Conservation (phyloP, 2,329 filamentous ascomycete genomes). For the Fusarium nygamai region DNA sequence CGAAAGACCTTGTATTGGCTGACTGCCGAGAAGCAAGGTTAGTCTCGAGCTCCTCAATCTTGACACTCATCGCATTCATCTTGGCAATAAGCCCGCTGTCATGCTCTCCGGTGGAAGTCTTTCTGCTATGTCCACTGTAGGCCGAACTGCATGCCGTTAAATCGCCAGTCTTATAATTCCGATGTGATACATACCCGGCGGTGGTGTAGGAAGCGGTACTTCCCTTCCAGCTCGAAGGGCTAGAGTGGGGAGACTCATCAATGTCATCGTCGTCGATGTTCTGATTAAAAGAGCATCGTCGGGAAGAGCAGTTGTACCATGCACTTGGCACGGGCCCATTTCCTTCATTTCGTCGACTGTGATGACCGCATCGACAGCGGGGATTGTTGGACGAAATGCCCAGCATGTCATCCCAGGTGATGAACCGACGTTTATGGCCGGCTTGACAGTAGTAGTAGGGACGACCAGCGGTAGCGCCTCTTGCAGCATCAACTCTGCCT, state of each 20-base stretch:
- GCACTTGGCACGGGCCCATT: not conserved
- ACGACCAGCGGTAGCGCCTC: not conserved
- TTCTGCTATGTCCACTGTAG: not conserved
- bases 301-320: not conserved
- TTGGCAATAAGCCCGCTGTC: not conserved
- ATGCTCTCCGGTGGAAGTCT: not conserved
- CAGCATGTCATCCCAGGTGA: not conserved
- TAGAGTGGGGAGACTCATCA: not conserved
- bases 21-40: not conserved
- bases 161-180: fast-evolving
- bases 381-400: not conserved
- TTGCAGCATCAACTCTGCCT: not conserved
- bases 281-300: not conserved
- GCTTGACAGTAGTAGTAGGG: not conserved
- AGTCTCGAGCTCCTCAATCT: not conserved
- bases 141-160: not conserved
- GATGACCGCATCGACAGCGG: not conserved
- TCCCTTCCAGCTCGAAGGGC: not conserved
- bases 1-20: not conserved
- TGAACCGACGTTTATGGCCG: not conserved
- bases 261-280: not conserved
- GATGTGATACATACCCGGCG: not conserved
- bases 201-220: not conserved
- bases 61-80: not conserved
- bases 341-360: not conserved